phyloP scores from a whole-genome alignment of 2,329 filamentous ascomycete species.

The Cordyceps fumosorosea region DNA sequence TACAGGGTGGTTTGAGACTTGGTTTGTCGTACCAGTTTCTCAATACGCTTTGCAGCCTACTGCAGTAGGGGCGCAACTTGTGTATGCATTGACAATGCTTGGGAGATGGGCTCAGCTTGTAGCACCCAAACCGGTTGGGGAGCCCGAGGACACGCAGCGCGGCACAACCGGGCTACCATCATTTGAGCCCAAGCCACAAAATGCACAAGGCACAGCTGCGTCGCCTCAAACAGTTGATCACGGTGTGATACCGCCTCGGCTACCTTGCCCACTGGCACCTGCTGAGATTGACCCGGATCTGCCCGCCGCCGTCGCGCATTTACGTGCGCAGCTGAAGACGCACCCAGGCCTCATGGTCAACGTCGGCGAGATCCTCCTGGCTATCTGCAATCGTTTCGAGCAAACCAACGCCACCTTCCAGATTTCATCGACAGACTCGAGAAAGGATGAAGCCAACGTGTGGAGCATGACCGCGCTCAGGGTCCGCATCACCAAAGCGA shows the following conservation, averaged over 20 bases:
- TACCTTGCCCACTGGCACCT: not conserved
- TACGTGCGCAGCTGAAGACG: constrained; percentile 35
- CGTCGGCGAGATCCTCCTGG: constrained; percentile 35
- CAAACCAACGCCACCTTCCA: constrained; percentile 33
- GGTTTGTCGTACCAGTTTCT: constrained; percentile 36
- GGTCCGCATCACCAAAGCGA: constrained; percentile 38
- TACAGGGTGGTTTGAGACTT: constrained; percentile 42
- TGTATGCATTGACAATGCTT: constrained; percentile 45
- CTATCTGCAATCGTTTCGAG: constrained; percentile 37
- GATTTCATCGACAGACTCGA: constrained; percentile 23
- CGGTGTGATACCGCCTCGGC: not conserved
- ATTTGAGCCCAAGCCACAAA: constrained; percentile 10
- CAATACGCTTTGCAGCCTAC: constrained; percentile 42
- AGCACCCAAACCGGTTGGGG: constrained; percentile 25
- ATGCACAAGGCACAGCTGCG: not conserved
- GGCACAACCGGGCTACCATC: constrained; percentile 4
- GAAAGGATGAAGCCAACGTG: constrained; percentile 35
- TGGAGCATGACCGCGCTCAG: constrained; percentile 45
- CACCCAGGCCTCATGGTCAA: constrained; percentile 41
- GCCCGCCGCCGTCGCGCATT: constrained; percentile 32
- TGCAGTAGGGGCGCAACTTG: constrained; percentile 37
- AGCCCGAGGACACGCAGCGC: not conserved
- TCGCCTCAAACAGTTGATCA: not conserved
- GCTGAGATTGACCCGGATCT: constrained; percentile 29
- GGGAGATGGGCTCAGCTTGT: constrained; percentile 44